phyloP scores from a whole-genome alignment of 192 early-diverging fungal genomes.

The Entomortierella beljakovae region DNA sequence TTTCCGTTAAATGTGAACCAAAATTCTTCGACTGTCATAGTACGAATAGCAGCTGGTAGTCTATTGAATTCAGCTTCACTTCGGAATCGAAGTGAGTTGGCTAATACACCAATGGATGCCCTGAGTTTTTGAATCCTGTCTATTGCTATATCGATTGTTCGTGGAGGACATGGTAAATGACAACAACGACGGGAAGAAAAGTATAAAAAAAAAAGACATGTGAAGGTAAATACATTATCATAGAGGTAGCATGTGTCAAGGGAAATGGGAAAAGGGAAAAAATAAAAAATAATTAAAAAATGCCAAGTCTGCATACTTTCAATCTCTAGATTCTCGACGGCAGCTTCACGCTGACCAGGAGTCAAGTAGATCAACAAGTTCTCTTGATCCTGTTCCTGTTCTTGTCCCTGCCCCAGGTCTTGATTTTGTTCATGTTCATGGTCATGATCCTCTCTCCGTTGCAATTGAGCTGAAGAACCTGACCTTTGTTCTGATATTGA shows the following conservation, averaged over 20 bases:
- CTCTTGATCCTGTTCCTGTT: slow-evolving; percentile 8
- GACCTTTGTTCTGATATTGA: background rate
- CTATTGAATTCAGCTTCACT: slow-evolving; percentile 41
- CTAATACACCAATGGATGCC: slow-evolving; percentile 35
- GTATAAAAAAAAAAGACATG: background rate
- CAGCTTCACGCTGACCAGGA: slow-evolving; percentile 26
- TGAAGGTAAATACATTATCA: background rate
- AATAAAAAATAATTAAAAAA: background rate
- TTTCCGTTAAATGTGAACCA: slow-evolving; percentile 45
- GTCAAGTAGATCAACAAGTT: slow-evolving; percentile 34
- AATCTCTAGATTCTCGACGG: slow-evolving; percentile 46
- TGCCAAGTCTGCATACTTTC: slow-evolving; percentile 31
- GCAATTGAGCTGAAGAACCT: background rate
- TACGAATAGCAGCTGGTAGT: slow-evolving; percentile 27
- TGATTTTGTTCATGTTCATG: background rate
- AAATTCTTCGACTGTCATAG: slow-evolving; percentile 48
- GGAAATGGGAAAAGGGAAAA: background rate
- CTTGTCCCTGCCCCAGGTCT: slow-evolving; percentile 3
- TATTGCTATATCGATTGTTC: slow-evolving; percentile 10
- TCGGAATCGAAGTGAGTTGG: slow-evolving; percentile 38
- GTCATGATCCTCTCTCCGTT: background rate
- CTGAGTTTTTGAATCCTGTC: slow-evolving; percentile 42
- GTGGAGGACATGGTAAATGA: background rate
- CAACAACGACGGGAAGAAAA: background rate
- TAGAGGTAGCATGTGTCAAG: background rate